Evolutionary conservation across 208 protist species (phyloP).

Genomic region (Leishmania braziliensis): DNA sequence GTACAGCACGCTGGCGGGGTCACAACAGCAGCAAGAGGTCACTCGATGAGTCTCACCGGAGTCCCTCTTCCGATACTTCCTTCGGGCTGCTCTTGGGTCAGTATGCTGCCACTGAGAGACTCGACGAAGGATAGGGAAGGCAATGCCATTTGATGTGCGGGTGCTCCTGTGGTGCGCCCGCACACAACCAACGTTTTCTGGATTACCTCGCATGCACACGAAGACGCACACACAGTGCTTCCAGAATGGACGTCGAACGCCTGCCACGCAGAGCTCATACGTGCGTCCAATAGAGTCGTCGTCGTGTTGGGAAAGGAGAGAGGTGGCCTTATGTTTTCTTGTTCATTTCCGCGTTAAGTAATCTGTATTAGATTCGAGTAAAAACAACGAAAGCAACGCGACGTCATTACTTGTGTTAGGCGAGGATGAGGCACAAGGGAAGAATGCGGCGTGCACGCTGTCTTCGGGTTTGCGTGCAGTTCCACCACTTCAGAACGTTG

Average conservation of each 20-base stretch:
- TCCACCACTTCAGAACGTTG: background rate
- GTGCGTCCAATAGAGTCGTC: background rate
- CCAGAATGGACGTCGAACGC: background rate
- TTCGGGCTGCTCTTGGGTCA: background rate
- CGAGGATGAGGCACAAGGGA: background rate
- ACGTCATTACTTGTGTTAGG: background rate
- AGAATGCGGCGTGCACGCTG: background rate
- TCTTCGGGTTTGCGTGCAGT: too few relatives aligned
- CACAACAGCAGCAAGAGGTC: background rate
- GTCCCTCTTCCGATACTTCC: background rate
- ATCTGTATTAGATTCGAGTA: background rate
- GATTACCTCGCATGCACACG: background rate
- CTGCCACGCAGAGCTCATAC: background rate
- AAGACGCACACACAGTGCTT: background rate
- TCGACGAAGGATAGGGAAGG: background rate
- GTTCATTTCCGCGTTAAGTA: background rate
- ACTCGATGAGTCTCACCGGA: background rate
- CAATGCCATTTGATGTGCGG: background rate
- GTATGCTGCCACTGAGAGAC: background rate
- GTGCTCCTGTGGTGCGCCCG: background rate
- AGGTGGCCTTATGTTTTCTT: background rate
- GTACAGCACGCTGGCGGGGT: background rate
- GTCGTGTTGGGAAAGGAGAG: background rate
- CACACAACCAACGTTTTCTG: background rate
- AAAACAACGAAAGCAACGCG: background rate